Percentiles rank a stretch among this genome's conserved stretches.
phyloP scores from a whole-genome alignment of 192 early-diverging fungal genomes.

The Entomortierella parvispora region DNA sequence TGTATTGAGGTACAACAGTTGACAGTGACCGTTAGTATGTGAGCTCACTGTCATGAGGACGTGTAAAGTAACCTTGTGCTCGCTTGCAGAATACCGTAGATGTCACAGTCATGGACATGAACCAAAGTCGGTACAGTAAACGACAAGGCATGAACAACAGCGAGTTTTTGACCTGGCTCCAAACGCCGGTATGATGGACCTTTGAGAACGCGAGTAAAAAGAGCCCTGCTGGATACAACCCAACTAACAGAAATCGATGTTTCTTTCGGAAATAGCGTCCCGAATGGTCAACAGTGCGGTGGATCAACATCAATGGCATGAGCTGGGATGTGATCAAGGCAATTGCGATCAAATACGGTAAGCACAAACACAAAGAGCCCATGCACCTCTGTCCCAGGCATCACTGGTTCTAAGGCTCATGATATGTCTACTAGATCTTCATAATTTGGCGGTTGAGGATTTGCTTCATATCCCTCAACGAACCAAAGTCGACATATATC shows the following conservation, averaged over 20 bases:
- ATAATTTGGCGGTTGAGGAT: slow-evolving; percentile 46
- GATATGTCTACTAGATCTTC: slow-evolving; percentile 18
- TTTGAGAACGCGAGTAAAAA: too few species aligned
- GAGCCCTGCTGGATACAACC: too few species aligned
- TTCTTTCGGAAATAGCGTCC: slow-evolving; percentile 34
- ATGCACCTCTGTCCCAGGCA: neutral
- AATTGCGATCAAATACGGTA: slow-evolving; percentile 52
- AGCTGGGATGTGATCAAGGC: slow-evolving; percentile 57
- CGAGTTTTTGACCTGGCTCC: slow-evolving; percentile 35
- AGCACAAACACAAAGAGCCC: too few species aligned
- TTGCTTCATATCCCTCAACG: slow-evolving; percentile 43
- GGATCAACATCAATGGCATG: slow-evolving; percentile 65
- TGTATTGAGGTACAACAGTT: slow-evolving; percentile 28
- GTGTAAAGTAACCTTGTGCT: too few species aligned
- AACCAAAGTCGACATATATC: slow-evolving; percentile 49
- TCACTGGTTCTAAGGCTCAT: neutral
- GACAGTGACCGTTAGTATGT: neutral
- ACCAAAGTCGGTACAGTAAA: slow-evolving; percentile 11
- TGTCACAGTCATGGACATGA: slow-evolving; percentile 33
- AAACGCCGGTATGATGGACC: slow-evolving; percentile 22
- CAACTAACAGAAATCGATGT: too few species aligned
- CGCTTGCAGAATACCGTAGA: slow-evolving; percentile 21
- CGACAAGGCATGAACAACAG: slow-evolving; percentile 23
- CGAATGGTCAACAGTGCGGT: slow-evolving; percentile 53
- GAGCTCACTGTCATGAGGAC: too few species aligned